A percentile compares a stretch with the other conserved stretches of the same genome.
Conservation (phyloP, 2,329 filamentous ascomycete genomes). For the Dactylellina drechsleri region DNA sequence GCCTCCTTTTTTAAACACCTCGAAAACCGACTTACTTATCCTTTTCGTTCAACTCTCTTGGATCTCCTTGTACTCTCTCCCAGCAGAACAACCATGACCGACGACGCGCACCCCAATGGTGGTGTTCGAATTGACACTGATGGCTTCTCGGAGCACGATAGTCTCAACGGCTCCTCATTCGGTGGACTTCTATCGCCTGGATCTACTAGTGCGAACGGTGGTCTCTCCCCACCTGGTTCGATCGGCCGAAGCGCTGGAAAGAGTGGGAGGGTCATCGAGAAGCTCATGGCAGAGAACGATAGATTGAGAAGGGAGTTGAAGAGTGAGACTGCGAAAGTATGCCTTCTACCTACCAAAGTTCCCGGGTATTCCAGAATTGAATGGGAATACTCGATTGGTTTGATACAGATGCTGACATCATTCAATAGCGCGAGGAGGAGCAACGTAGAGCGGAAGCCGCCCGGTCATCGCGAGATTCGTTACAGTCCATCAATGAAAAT, state of each 20-base stretch:
- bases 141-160: slow-evolving; percentile 29
- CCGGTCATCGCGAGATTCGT: slow-evolving; percentile 58
- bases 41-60: neutral
- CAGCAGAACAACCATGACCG: slow-evolving; percentile 34
- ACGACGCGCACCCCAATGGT: slow-evolving; percentile 52
- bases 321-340: slow-evolving; percentile 66
- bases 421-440: slow-evolving; percentile 57
- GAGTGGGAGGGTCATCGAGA: slow-evolving; percentile 81
- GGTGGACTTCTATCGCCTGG: slow-evolving; percentile 28
- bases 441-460: slow-evolving; percentile 59
- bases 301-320: slow-evolving; percentile 77
- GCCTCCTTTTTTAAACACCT: neutral
- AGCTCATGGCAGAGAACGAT: slow-evolving; percentile 82
- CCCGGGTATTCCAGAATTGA: too few species aligned
- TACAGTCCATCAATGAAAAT: slow-evolving; percentile 59
- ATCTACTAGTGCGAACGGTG: slow-evolving; percentile 28
- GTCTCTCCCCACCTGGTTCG: slow-evolving; percentile 44
- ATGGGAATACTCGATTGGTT: neutral
- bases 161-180: slow-evolving; percentile 14
- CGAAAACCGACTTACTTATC: neutral
- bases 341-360: too few species aligned
- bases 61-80: neutral
- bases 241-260: slow-evolving; percentile 66
- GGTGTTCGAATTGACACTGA: slow-evolving; percentile 47
- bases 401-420: slow-evolving; percentile 28